Percentiles rank a stretch among this genome's conserved stretches.
These are phyloP conservation scores for Neurospora sp. DNA, from an alignment of 495 filamentous ascomycete species.

Conservation along the genomic window DNA sequence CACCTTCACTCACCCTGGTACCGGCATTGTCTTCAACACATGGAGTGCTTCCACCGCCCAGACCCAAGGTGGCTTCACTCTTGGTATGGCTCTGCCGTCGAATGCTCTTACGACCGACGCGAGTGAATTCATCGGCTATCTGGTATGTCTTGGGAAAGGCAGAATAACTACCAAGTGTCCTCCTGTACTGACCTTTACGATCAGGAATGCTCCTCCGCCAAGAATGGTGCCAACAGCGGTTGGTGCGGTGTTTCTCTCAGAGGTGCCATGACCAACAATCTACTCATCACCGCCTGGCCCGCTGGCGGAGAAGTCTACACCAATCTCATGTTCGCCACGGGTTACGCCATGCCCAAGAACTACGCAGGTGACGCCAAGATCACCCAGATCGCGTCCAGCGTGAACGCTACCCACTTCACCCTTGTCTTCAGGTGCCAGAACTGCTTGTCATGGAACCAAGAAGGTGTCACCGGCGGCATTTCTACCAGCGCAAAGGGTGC, in stretches of 20 bases:
- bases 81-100: slow-evolving; percentile 46
- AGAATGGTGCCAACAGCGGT: slow-evolving; percentile 23
- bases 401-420: slow-evolving; percentile 45
- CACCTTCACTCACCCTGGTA: slow-evolving; percentile 32
- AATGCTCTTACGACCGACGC: slow-evolving; percentile 40
- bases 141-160: slow-evolving; percentile 28
- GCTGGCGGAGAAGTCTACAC: slow-evolving; percentile 39
- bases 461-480: slow-evolving; percentile 11
- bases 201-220: slow-evolving; percentile 20
- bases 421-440: slow-evolving; percentile 53
- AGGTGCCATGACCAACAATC: slow-evolving; percentile 47
- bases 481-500: slow-evolving; percentile 16
- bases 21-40: slow-evolving; percentile 38
- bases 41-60: slow-evolving; percentile 21
- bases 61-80: slow-evolving; percentile 35
- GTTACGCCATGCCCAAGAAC: slow-evolving; percentile 46
- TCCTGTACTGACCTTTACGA: slow-evolving; percentile 5
- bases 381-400: slow-evolving; percentile 43
- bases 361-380: slow-evolving; percentile 50
- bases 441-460: slow-evolving; percentile 45
- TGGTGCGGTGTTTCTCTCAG: slow-evolving; percentile 51
- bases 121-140: slow-evolving; percentile 49
- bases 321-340: slow-evolving; percentile 44
- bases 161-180: neutral
- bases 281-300: slow-evolving; percentile 50